Base-by-base conservation (phyloP, 495 filamentous ascomycete genomes). In the Cercophora sp. region DNA sequence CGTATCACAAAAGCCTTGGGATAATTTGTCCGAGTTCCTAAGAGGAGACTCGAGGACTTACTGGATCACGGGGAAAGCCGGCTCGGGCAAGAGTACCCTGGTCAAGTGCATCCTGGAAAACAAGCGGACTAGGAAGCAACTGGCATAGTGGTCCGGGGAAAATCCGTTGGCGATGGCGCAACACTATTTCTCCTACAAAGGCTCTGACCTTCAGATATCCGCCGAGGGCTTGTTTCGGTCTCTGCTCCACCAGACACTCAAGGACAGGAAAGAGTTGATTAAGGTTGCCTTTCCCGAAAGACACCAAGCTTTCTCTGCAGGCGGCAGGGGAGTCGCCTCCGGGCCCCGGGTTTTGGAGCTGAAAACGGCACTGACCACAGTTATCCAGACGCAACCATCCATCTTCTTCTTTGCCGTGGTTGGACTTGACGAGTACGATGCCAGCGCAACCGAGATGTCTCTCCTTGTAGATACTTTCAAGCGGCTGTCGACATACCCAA, bases 141-240 rank as follows among this genome's bases (percentile, higher is more conserved):
- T 45, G 15, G 18, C 29, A 3, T 3, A 16, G n/a, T 51, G 48
- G 48, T 27, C 48, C 5, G 26, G 25, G 19, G 48, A 11, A 2
- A 4, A 16, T 9, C 2, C n/a, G 10, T 24, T 51, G 10, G 9
- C 43, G 18, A 29, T 36, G 35, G 48, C 37, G 5, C 13, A 16
- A 8, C 25, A 40, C 36, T 51, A 41, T 36, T 51, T 51, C 36
- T 51, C 16, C 35, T 43, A 51, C 48, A 51, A 32, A 15, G 48
- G 22, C 4, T 51, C 48, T 8, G 19, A 5, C 3, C 22, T 43
- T 13, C 48, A 51, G 19, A 51, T 16, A 23, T 42, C 48, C 9
- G 48, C 41, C n/a, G n/a, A n/a, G 13, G 48, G 35, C n/a, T 15
- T 51, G 24, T 11, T 51, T 5, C 18, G 48, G 23, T 51, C 48